Evolutionary conservation across 2,329 filamentous ascomycete genomes (phyloP).

Genomic region (Clarireedia paspali): DNA sequence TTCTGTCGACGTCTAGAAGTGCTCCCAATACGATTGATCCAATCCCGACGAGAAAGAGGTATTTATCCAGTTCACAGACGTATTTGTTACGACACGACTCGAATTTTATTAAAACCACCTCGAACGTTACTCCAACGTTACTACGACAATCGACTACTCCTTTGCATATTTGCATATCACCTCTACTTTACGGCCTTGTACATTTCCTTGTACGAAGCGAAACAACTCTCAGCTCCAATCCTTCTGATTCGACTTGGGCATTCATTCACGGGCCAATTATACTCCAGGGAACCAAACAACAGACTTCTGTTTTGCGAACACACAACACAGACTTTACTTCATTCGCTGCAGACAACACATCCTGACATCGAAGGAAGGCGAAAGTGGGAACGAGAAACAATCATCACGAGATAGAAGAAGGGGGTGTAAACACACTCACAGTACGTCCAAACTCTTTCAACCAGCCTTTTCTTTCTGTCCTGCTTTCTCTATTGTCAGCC

Average conservation of each 20-base stretch:
- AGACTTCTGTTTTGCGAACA: background rate
- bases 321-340: background rate
- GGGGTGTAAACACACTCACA: background rate
- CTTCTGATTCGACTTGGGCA: no score
- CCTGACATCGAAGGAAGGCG: conserved; percentile 9
- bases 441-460: background rate
- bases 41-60: background rate
- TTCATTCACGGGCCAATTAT: no score
- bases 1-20: no score
- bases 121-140: background rate
- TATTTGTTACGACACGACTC: background rate
- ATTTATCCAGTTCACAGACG: background rate
- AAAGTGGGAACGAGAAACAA: background rate
- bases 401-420: background rate
- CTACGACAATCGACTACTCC: background rate
- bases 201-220: no score
- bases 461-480: background rate
- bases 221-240: no score
- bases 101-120: background rate
- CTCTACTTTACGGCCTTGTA: no score
- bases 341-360: background rate
- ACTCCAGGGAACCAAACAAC: no score
- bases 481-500: background rate
- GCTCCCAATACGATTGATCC: no score
- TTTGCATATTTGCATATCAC: no score